phyloP scores from a whole-genome alignment of 805 yeast species.

The Wickerhamiella azymoides region DNA sequence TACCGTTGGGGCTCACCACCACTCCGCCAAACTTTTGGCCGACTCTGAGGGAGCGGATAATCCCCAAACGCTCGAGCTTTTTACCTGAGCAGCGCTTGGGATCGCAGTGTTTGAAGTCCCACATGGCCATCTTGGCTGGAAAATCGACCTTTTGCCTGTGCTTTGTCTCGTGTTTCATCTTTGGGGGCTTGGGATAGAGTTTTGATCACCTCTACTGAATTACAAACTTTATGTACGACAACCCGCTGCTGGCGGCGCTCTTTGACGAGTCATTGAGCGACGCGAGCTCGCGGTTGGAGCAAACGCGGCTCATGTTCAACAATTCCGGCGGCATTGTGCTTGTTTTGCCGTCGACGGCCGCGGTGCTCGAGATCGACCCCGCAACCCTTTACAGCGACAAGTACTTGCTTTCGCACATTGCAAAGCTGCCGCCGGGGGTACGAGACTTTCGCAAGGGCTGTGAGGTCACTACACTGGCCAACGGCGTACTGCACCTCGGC shows the following conservation, averaged over 20 bases:
- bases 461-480: constrained; percentile 3
- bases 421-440: constrained; percentile 4
- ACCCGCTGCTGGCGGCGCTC: constrained; percentile 17
- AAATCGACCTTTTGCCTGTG: constrained; percentile 28
- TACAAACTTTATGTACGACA: constrained; percentile 2
- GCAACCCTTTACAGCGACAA: constrained; percentile 13
- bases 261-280: constrained; percentile 12
- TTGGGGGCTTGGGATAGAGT: background rate
- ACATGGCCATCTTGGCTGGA: constrained; percentile 88
- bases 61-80: constrained; percentile 76
- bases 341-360: constrained; percentile 13
- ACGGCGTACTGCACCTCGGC: constrained; percentile 1
- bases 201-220: background rate
- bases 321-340: constrained; percentile 8
- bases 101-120: constrained; percentile 97
- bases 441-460: constrained; percentile 5
- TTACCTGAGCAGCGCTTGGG: constrained; percentile 96
- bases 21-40: constrained; percentile 90
- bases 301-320: constrained; percentile 8
- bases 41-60: constrained; percentile 63
- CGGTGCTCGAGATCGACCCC: constrained; percentile 3
- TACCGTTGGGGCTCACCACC: constrained; percentile 88
- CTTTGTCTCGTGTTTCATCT: constrained; percentile 13
- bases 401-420: constrained; percentile 16
- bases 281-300: constrained; percentile 12